A percentile compares a stretch with the other conserved stretches of the same genome.
Conservation (phyloP, 306 rosid genomes). For the Rubus parviflorus region DNA sequence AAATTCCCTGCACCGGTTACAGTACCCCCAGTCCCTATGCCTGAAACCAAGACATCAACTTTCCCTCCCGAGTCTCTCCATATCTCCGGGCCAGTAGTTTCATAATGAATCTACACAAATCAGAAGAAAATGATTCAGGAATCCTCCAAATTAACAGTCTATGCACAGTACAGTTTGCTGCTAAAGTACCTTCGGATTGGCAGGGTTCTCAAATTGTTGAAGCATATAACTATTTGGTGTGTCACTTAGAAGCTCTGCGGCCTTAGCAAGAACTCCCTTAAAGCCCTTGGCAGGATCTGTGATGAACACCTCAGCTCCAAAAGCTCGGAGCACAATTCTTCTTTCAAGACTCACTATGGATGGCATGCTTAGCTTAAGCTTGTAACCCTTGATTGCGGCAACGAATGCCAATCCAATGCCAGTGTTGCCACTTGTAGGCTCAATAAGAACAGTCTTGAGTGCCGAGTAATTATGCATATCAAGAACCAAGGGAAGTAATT, state of each 20-base stretch:
- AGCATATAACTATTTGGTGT: conserved; percentile 55
- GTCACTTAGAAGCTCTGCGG: conserved; percentile 47
- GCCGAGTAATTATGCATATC: conserved; percentile 1
- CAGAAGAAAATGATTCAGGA: neutral
- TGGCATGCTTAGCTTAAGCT: conserved; percentile 58
- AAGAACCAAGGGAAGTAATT: conserved; percentile 10
- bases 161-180: neutral
- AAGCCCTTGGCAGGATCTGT: conserved; percentile 65
- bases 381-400: conserved; percentile 76
- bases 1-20: conserved; percentile 67
- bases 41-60: conserved; percentile 67
- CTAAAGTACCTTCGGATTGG: conserved; percentile 57
- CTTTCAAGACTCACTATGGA: conserved; percentile 60
- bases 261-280: conserved; percentile 50
- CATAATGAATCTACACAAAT: conserved; percentile 66
- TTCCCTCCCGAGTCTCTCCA: conserved; percentile 79
- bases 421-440: conserved; percentile 79
- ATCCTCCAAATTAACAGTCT: neutral
- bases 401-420: conserved; percentile 86
- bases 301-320: conserved; percentile 73
- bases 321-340: conserved; percentile 61
- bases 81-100: conserved; percentile 87
- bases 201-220: conserved; percentile 64
- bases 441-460: conserved; percentile 67
- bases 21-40: conserved; percentile 87